These are phyloP conservation scores for Phialophora chinensis DNA, from an alignment of 2,329 filamentous ascomycete species.

Conservation along the genomic window DNA sequence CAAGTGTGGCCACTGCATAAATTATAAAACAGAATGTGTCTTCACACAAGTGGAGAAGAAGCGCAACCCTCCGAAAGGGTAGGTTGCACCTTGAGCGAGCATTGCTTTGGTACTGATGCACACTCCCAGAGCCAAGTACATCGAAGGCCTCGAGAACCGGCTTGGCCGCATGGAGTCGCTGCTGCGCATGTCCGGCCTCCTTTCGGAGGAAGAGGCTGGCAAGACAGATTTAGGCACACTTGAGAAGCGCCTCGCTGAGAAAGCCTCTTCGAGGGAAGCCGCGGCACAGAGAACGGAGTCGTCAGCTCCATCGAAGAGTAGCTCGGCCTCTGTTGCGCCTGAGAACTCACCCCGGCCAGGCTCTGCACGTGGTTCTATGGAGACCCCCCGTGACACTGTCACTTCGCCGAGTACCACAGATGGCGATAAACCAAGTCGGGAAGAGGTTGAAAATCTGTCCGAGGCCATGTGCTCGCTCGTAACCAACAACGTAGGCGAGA, in stretches of 20 bases:
- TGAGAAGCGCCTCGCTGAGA: constrained; percentile 73
- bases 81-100: constrained; percentile 44
- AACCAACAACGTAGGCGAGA: constrained; percentile 93
- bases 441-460: constrained; percentile 81
- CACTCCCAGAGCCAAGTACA: constrained; percentile 82
- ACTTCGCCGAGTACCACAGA: constrained; percentile 32
- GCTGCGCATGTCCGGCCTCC: constrained; percentile 80
- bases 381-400: constrained; percentile 44
- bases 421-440: constrained; percentile 48
- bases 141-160: constrained; percentile 93
- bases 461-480: constrained; percentile 99
- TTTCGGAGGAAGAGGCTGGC: constrained; percentile 83
- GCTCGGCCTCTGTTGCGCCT: constrained; percentile 18
- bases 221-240: constrained; percentile 86
- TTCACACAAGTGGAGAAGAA: constrained; percentile 99
- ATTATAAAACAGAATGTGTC: constrained; percentile 97
- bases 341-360: constrained; percentile 27
- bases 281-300: constrained; percentile 30
- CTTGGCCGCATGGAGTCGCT: constrained; percentile 95
- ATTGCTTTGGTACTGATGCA: constrained; percentile 10
- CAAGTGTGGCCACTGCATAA: constrained; percentile 91
- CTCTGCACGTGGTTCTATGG: constrained; percentile 32
- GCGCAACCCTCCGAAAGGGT: constrained; percentile 95
- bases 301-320: constrained; percentile 29
- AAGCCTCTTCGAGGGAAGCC: constrained; percentile 42